Conservation (phyloP, 495 filamentous ascomycete genomes). For the Penicillium waksmanii region DNA sequence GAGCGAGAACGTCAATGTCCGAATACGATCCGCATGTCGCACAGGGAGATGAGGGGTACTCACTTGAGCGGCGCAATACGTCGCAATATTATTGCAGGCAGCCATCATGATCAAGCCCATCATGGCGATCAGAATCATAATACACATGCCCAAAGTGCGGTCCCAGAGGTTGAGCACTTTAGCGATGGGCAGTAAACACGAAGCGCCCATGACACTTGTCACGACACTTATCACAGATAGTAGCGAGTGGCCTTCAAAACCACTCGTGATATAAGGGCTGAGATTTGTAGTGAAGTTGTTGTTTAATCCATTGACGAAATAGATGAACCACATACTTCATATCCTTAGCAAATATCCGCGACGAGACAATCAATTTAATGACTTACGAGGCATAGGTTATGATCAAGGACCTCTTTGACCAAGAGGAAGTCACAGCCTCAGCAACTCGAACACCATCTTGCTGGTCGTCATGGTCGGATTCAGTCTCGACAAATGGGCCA, state of each 20-base stretch:
- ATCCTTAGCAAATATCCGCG: not conserved
- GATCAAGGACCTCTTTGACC: slow-evolving; percentile 28
- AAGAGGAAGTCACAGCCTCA: slow-evolving; percentile 29
- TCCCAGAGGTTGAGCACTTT: slow-evolving; percentile 72
- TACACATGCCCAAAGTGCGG: slow-evolving; percentile 46
- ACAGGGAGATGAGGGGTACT: not conserved
- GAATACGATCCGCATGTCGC: not conserved
- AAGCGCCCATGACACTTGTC: slow-evolving; percentile 50
- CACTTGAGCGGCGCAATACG: slow-evolving; percentile 53
- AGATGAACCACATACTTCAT: slow-evolving; percentile 34
- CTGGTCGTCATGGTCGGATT: slow-evolving; percentile 14
- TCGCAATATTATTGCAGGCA: slow-evolving; percentile 45
- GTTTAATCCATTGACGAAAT: slow-evolving; percentile 22
- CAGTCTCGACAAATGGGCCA: not conserved
- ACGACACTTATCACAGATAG: slow-evolving; percentile 36
- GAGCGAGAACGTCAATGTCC: not conserved
- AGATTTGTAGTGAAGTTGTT: slow-evolving; percentile 4
- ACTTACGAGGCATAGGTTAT: slow-evolving; percentile 29
- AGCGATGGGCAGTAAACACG: slow-evolving; percentile 54
- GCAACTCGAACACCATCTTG: slow-evolving; percentile 34
- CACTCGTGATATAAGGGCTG: slow-evolving; percentile 31
- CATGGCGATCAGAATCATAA: slow-evolving; percentile 46
- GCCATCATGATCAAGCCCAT: slow-evolving; percentile 56
- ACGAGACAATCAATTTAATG: not conserved
- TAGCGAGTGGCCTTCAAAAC: slow-evolving; percentile 36